These are phyloP conservation scores for Saksenaea oblongispora DNA, from an alignment of 371 early-diverging fungal genomes.

Conservation along the genomic window DNA sequence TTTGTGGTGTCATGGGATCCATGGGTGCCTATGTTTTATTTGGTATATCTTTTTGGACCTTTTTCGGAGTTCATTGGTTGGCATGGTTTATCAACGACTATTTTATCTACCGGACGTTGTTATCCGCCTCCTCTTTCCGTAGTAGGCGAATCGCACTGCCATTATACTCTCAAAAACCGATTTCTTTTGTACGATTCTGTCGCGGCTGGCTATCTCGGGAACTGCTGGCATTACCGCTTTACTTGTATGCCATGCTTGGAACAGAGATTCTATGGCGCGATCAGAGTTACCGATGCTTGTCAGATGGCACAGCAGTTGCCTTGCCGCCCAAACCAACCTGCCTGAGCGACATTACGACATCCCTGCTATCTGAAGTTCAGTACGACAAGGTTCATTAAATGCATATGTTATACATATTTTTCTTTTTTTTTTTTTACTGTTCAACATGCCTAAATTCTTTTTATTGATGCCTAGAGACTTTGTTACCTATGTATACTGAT, in stretches of 20 bases:
- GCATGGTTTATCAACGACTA: slow-evolving; percentile 78
- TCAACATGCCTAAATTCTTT: too few species aligned
- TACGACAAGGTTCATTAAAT: slow-evolving; percentile 6
- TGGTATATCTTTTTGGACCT: slow-evolving; percentile 41
- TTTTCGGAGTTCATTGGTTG: slow-evolving; percentile 67
- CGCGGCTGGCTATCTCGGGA: slow-evolving; percentile 81
- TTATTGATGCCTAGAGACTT: too few species aligned
- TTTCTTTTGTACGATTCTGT: slow-evolving; percentile 26
- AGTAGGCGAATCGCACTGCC: slow-evolving; percentile 13
- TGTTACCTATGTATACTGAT: too few species aligned
- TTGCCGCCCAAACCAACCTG: slow-evolving; percentile 5
- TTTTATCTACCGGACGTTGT: slow-evolving; percentile 56
- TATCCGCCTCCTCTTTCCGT: slow-evolving; percentile 31
- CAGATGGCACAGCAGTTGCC: slow-evolving; percentile 61
- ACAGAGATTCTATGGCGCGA: slow-evolving; percentile 89
- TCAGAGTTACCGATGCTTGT: slow-evolving; percentile 51
- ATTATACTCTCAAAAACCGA: not conserved
- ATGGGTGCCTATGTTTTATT: slow-evolving; percentile 51
- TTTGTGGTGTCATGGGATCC: slow-evolving; percentile 76
- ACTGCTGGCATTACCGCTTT: slow-evolving; percentile 80
- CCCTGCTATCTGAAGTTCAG: slow-evolving; percentile 3
- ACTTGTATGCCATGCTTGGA: slow-evolving; percentile 78
- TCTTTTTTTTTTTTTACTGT: too few species aligned
- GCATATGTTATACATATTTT: too few species aligned
- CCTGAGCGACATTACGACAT: not conserved